Evolutionary conservation across 306 rosid genomes (phyloP).

Genomic region (Corylus heterophylla): DNA sequence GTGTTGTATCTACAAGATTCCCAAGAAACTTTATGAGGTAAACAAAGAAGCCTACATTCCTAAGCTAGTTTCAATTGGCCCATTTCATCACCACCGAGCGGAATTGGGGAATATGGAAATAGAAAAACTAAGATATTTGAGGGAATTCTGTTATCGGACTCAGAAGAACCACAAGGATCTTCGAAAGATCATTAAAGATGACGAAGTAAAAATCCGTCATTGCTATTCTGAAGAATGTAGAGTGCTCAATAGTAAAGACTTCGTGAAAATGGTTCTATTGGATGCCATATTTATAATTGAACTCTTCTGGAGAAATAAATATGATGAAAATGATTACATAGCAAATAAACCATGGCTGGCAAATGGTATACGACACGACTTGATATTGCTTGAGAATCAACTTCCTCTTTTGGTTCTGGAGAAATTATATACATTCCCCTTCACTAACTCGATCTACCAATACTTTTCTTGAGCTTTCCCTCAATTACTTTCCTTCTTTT

Average conservation of each 20-base stretch:
- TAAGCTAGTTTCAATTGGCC: constrained; percentile 24
- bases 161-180: background rate
- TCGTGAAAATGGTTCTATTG: background rate
- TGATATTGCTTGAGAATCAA: constrained; percentile 39
- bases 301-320: constrained; percentile 4
- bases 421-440: background rate
- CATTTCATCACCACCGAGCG: constrained; percentile 4
- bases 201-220: background rate
- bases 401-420: constrained; percentile 24
- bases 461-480: constrained; percentile 22
- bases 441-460: too few species aligned
- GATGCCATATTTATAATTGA: constrained; percentile 36
- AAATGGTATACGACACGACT: constrained; percentile 11
- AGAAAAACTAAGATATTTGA: background rate
- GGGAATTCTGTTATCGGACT: background rate
- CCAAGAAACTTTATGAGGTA: constrained; percentile 12
- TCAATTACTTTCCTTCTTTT: constrained; percentile 19
- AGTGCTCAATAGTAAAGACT: background rate
- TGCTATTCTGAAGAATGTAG: background rate
- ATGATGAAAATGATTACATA: background rate
- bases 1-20: too few species aligned
- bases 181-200: background rate
- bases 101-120: constrained; percentile 7
- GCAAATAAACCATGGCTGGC: background rate
- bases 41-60: constrained; percentile 24